A percentile compares a stretch with the other conserved stretches of the same genome.
Evolutionary conservation across 2,329 filamentous ascomycete species (phyloP).

Genomic region (Arthrobotrys sinensis): DNA sequence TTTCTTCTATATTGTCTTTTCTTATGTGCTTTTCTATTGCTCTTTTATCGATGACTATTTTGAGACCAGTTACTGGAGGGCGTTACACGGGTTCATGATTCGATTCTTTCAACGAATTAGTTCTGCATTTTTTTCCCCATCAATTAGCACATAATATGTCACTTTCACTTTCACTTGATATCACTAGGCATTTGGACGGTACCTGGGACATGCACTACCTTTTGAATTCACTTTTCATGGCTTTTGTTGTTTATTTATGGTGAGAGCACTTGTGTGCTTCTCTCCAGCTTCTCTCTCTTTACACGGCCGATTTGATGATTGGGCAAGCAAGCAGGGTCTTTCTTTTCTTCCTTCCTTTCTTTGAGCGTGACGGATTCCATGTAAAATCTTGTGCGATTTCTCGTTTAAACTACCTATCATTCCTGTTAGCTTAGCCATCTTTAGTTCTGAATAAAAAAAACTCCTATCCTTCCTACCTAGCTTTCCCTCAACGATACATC

Average conservation of each 20-base stretch:
- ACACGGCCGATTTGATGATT: conserved; percentile 2
- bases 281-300: neutral
- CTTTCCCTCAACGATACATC: neutral
- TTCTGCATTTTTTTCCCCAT: conserved; percentile 1
- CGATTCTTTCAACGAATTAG: neutral
- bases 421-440: conserved; percentile 27
- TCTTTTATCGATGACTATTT: neutral
- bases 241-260: neutral
- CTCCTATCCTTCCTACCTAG: conserved; percentile 21
- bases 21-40: neutral
- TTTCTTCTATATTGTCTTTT: neutral
- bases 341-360: conserved; percentile 5
- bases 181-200: conserved; percentile 4
- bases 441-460: conserved; percentile 10
- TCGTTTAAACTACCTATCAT: conserved; percentile 23
- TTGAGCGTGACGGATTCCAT: conserved; percentile 35
- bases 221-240: neutral
- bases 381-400: conserved; percentile 19
- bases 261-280: too few relatives aligned
- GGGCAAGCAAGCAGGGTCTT: conserved; percentile 1
- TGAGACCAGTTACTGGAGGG: conserved; percentile 17
- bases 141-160: neutral
- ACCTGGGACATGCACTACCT: conserved; percentile 8
- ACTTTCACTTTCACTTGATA: neutral
- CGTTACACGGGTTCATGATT: conserved; percentile 21